These are phyloP conservation scores for Fistulinella cinereoalba DNA, from an alignment of 1,284 basidiomycete species.

Conservation along the genomic window DNA sequence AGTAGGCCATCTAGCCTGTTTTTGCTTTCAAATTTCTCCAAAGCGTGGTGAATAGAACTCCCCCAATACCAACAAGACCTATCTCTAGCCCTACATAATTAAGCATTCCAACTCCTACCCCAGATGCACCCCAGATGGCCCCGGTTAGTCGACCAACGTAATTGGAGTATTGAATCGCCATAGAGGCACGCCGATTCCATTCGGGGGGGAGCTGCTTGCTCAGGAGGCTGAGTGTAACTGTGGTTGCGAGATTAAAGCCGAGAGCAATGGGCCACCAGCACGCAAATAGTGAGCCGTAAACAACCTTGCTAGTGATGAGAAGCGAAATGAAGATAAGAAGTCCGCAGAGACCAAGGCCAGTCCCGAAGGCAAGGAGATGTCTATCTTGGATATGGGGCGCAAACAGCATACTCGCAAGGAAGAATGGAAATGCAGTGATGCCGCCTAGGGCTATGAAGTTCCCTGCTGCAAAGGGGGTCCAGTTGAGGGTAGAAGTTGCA, in stretches of 20 bases:
- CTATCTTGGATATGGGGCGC: conserved; percentile 62
- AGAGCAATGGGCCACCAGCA: conserved; percentile 69
- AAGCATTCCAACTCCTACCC: conserved; percentile 62
- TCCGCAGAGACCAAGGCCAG: conserved; percentile 49
- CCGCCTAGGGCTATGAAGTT: conserved; percentile 72
- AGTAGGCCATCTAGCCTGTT: conserved; percentile 39
- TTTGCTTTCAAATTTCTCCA: conserved; percentile 69
- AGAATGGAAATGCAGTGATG: conserved; percentile 60
- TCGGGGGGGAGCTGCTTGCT: conserved; percentile 63
- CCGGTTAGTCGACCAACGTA: conserved; percentile 61
- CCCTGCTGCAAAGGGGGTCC: conserved; percentile 61
- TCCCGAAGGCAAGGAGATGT: conserved; percentile 53
- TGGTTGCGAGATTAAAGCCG: conserved; percentile 68
- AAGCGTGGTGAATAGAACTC: conserved; percentile 48
- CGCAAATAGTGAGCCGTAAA: conserved; percentile 52
- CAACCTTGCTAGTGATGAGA: conserved; percentile 40
- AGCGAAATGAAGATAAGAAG: conserved; percentile 52
- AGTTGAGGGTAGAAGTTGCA: conserved; percentile 42
- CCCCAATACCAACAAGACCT: conserved; percentile 57
- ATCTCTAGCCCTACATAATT: conserved; percentile 63
- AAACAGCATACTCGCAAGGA: conserved; percentile 56
- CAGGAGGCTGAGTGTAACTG: conserved; percentile 60
- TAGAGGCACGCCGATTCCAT: conserved; percentile 56
- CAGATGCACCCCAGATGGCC: conserved; percentile 66
- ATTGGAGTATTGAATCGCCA: conserved; percentile 67